phyloP scores from a whole-genome alignment of 108 stramenopile genomes.

The Nitzschia sp. region DNA sequence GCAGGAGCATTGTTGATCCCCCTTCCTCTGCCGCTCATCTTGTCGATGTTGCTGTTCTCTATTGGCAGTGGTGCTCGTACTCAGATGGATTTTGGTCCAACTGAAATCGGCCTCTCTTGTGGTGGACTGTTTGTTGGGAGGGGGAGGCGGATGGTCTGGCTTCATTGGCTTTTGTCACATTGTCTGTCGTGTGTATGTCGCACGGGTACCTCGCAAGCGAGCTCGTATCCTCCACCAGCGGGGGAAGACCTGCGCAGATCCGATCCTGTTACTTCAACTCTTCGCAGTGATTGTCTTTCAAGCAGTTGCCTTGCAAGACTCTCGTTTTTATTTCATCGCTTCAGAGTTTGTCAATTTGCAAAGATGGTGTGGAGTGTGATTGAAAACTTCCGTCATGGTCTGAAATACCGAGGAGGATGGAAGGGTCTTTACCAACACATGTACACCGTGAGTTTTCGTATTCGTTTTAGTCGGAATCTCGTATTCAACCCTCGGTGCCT shows the following conservation, averaged over 20 bases:
- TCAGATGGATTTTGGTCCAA: too few relatives aligned
- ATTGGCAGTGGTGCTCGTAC: too few relatives aligned
- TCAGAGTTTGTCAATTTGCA: neutral
- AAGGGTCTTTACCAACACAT: constrained; percentile 84
- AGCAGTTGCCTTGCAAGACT: neutral
- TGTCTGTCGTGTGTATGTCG: too few relatives aligned
- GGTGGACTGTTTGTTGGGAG: too few relatives aligned
- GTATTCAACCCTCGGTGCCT: neutral
- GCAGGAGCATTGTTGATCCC: constrained; percentile 57
- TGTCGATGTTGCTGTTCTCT: neutral
- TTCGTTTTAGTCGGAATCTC: neutral
- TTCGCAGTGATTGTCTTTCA: too few relatives aligned
- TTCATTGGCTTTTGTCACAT: too few relatives aligned
- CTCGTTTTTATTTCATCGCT: constrained; percentile 1
- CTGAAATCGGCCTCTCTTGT: too few relatives aligned
- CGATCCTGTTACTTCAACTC: too few relatives aligned
- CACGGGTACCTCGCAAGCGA: too few relatives aligned
- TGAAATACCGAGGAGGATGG: constrained; percentile 89
- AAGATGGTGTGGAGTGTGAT: constrained; percentile 75
- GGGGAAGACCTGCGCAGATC: too few relatives aligned
- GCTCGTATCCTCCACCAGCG: too few relatives aligned
- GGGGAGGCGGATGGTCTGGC: too few relatives aligned
- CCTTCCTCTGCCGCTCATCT: constrained; percentile 52
- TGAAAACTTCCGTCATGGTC: constrained; percentile 59
- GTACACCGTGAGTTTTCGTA: constrained; percentile 75